Base-by-base conservation (phyloP, 768 basidiomycete species). In the Tricholoma bakamatsutake region DNA sequence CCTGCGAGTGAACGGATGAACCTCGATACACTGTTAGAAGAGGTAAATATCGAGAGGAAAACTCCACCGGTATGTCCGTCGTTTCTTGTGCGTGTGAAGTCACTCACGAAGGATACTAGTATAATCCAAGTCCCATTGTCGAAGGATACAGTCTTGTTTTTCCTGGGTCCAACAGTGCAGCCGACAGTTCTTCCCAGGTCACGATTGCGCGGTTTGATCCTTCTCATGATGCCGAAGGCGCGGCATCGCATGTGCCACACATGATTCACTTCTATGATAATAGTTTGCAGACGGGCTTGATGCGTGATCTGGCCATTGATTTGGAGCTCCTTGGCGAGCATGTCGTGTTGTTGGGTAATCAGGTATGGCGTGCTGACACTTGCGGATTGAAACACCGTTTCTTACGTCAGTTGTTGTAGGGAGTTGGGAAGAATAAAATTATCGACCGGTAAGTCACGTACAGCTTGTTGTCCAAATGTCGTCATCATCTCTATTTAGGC, bases 211-310 rank as follows among this genome's bases (percentile, higher is more conserved):
- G 72, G 4, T 86, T 86, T 63, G 71, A 82, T 46, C 55, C 72
- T 15, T 57, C 68, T 2, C 69, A 78, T 57, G 84, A 87, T 60
- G 71, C 73, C 4, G 78, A 79, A 35, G 84, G 85, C 12, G 76
- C 71, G 10, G 75, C 75, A 1, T 82, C 82, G 2, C 78, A 81
- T 67, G 76, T 87, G 1, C 85, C 85, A 13, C 76, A 84, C 59
- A 85, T 85, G 83, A 82, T 83, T 53, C 79, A 84, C 59, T 87
- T 85, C 66, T 85, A 85, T 60, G 81, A 87, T 58, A 87, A 87
- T 59, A 83, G 82, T 57, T 62, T 85, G 53, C 85, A 87, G 66
- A 83, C 82, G 4, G 82, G 81, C 9, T 66, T 84, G 42, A 85
- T 87, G 84, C 74, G 80, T 5, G 84, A 85, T 58, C 68, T 85